Conservation (phyloP, 2,329 filamentous ascomycete species). For the Trichoderma lentiforme region DNA sequence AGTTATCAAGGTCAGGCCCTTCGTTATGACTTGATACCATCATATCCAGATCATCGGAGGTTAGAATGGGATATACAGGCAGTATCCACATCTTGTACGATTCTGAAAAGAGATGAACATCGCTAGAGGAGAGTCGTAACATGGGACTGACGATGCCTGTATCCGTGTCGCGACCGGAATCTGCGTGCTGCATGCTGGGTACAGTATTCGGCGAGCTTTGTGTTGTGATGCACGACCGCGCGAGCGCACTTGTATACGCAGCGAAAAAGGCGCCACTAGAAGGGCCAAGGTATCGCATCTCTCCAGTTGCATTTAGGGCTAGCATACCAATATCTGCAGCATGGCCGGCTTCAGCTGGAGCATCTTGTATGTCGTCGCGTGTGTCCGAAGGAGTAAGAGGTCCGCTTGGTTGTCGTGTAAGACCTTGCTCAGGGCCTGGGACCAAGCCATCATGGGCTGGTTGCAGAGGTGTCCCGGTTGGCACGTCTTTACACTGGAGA, state of each 20-base stretch:
- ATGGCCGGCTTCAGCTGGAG: not conserved
- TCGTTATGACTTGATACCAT: not conserved
- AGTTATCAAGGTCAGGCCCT: not conserved
- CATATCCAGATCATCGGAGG: not conserved
- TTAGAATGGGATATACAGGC: not conserved
- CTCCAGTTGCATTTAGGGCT: not conserved
- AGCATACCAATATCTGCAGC: not conserved
- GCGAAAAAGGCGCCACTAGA: not conserved
- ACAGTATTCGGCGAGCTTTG: not conserved
- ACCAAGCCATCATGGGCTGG: not conserved
- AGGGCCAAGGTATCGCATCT: not conserved
- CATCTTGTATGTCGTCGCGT: not conserved
- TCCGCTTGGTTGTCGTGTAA: not conserved
- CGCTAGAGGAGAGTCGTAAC: not conserved
- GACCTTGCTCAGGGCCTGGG: not conserved
- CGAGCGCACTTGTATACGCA: not conserved
- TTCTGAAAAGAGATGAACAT: not conserved
- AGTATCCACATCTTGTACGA: not conserved
- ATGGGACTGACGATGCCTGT: not conserved
- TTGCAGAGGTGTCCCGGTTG: not conserved
- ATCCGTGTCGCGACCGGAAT: not conserved
- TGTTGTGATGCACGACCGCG: not conserved
- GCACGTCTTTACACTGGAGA: not conserved
- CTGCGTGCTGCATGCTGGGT: not conserved
- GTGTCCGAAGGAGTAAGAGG: not conserved